Percentiles rank a stretch among this genome's conserved stretches.
phyloP scores from a whole-genome alignment of 495 filamentous ascomycete genomes.

The Aspergillus saccharolyticus region DNA sequence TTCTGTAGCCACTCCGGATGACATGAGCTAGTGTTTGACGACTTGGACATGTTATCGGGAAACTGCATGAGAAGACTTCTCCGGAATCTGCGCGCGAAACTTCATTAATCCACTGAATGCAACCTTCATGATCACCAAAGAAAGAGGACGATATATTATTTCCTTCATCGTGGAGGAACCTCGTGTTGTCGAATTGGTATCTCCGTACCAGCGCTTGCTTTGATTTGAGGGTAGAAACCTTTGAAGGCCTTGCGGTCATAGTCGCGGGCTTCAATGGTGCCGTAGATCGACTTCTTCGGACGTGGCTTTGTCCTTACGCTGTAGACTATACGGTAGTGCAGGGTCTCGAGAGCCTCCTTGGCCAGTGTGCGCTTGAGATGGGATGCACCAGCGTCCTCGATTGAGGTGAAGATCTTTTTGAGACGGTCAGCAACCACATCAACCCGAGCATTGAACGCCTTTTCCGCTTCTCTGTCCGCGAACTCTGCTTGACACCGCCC shows the following conservation, averaged over 20 bases:
- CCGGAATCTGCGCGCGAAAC: too few relatives aligned
- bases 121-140: not conserved
- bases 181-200: constrained; percentile 10
- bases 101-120: not conserved
- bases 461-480: constrained; percentile 31
- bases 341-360: constrained; percentile 63
- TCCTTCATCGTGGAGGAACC: not conserved
- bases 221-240: not conserved
- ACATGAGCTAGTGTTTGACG: too few relatives aligned
- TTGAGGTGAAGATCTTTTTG: constrained; percentile 61
- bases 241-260: not conserved
- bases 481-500: constrained; percentile 39
- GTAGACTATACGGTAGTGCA: constrained; percentile 66
- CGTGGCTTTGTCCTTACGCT: constrained; percentile 62
- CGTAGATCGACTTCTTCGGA: constrained; percentile 55
- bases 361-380: constrained; percentile 67
- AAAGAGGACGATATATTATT: too few relatives aligned
- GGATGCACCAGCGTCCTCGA: constrained; percentile 68
- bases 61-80: too few relatives aligned
- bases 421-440: constrained; percentile 61
- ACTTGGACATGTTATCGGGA: too few relatives aligned
- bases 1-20: too few relatives aligned
- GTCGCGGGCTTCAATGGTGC: constrained; percentile 18
- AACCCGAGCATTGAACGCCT: constrained; percentile 61
- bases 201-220: constrained; percentile 6